Base-by-base conservation (phyloP, 306 rosid species). In the Citrullus amarus region DNA sequence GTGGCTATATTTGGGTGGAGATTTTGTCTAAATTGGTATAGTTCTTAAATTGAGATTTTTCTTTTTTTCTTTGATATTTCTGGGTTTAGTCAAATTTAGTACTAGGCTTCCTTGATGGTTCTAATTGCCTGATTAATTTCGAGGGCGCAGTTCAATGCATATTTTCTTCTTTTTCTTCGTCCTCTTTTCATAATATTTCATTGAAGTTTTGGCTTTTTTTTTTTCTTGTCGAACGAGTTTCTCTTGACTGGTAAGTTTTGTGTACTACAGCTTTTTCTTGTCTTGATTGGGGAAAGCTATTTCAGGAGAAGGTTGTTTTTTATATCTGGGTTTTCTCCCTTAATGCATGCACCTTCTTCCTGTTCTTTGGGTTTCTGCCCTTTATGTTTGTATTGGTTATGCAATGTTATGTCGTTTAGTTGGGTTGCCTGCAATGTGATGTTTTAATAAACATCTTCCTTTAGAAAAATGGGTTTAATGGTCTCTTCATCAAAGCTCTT, bases 41-140 rank as follows among this genome's bases (percentile, higher is more conserved):
- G 76, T 48, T 71, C 76, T 71, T 71, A 71, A 71, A 46, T 71
- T 48, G 76, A 48, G 76, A 71, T 25, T 46, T 71, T 71, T 12
- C 28, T 2, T 6, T 70, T 46, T 14, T 8, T 18, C 41, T 71
- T 17, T 25, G 76, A 71, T 71, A 12, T 46, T 22, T 71, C 20
- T 6, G 76, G 58, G 41, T 48, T 13, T 48, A 71, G 76, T 71
- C 76, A 71, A 71, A 71, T 71, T 71, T 71, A 71, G 76, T 71
- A 51, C 76, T 48, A 48, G 1, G 41, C 17, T 46, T 71, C 41
- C 8, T 48, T 41, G 28, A 71, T 71, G 76, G 76, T 48, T 71
- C 58, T 71, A 70, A 70, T 70, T 70, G 39, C 41, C 41, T 25
- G 58, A 20, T 46, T 71, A 46, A 71, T 71, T 71, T 48, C 39